Evolutionary conservation across 805 yeast genomes (phyloP).

Genomic region (Ogataea angusta): DNA sequence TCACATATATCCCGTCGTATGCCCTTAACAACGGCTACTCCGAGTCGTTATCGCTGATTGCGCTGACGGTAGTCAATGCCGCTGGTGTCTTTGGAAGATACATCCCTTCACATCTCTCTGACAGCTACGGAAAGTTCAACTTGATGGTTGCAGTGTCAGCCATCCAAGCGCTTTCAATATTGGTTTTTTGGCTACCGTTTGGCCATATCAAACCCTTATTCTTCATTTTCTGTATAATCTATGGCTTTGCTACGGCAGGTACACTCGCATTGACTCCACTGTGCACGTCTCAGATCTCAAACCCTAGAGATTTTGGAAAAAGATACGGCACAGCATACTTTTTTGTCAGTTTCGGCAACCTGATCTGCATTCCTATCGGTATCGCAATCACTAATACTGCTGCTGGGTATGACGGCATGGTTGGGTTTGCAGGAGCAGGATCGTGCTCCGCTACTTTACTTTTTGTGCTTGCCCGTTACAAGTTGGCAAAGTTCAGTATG

Average conservation of each 20-base stretch:
- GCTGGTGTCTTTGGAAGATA: slow-evolving; percentile 44
- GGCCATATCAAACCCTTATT: slow-evolving; percentile 43
- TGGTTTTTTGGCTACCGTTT: slow-evolving; percentile 62
- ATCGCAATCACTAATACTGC: slow-evolving; percentile 29
- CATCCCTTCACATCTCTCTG: slow-evolving; percentile 44
- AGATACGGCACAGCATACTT: slow-evolving; percentile 68
- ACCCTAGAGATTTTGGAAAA: slow-evolving; percentile 63
- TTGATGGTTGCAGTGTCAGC: slow-evolving; percentile 36
- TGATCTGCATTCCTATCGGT: slow-evolving; percentile 48
- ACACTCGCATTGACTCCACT: slow-evolving; percentile 65
- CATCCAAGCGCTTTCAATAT: slow-evolving; percentile 42
- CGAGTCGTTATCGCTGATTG: slow-evolving; percentile 38
- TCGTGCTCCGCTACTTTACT: slow-evolving; percentile 17
- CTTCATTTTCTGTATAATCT: slow-evolving; percentile 49
- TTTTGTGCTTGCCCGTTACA: slow-evolving; percentile 22
- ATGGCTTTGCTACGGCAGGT: slow-evolving; percentile 61
- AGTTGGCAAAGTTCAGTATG: slow-evolving; percentile 23
- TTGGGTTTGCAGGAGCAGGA: slow-evolving; percentile 32
- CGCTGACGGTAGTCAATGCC: slow-evolving; percentile 45
- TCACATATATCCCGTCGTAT: slow-evolving; percentile 57
- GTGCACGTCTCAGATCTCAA: slow-evolving; percentile 65
- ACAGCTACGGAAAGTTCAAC: slow-evolving; percentile 44
- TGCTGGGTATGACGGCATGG: slow-evolving; percentile 32
- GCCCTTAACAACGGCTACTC: slow-evolving; percentile 48
- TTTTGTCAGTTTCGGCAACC: slow-evolving; percentile 40